A percentile compares a stretch with the other conserved stretches of the same genome.
These are phyloP conservation scores for Prunus armeniaca DNA, from an alignment of 306 rosid species.

Conservation along the genomic window DNA sequence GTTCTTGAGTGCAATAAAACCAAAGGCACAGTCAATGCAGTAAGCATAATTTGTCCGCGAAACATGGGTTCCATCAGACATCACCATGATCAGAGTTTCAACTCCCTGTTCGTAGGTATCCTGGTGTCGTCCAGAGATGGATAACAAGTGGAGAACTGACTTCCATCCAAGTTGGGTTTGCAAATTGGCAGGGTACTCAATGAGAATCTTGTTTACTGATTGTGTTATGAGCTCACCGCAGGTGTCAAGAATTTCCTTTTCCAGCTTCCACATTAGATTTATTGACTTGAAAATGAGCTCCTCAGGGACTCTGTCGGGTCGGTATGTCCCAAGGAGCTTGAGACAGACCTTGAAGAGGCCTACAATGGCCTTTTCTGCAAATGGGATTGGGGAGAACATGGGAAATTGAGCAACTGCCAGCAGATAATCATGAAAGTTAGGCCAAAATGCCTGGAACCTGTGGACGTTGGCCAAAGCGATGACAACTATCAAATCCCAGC, in stretches of 20 bases:
- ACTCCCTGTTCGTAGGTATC: conserved; percentile 70
- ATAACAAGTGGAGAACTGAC: conserved; percentile 63
- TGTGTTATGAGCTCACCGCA: conserved; percentile 57
- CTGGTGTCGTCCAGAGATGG: conserved; percentile 62
- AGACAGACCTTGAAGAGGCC: conserved; percentile 65
- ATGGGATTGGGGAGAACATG: conserved; percentile 80
- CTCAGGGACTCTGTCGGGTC: conserved; percentile 55
- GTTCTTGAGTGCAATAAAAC: conserved; percentile 70
- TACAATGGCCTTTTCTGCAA: conserved; percentile 67
- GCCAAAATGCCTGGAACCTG: conserved; percentile 73
- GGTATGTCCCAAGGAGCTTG: conserved; percentile 47
- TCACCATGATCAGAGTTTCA: conserved; percentile 57
- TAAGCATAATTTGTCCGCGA: conserved; percentile 53
- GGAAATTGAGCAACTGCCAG: conserved; percentile 78
- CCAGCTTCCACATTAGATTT: conserved; percentile 89
- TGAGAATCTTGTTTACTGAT: conserved; percentile 49
- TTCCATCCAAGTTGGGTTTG: conserved; percentile 83
- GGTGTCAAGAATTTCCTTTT: conserved; percentile 74
- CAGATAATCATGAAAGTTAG: conserved; percentile 62
- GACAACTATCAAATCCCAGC: conserved; percentile 83
- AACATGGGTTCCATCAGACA: conserved; percentile 52
- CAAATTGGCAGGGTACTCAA: conserved; percentile 65
- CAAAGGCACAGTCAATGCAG: conserved; percentile 72
- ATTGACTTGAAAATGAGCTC: conserved; percentile 87
- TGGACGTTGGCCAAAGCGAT: conserved; percentile 50